Percentiles rank a stretch among this genome's conserved stretches.
Evolutionary conservation across 164 flowering plant species (phyloP).

Genomic region (Tinospora cordifolia): DNA sequence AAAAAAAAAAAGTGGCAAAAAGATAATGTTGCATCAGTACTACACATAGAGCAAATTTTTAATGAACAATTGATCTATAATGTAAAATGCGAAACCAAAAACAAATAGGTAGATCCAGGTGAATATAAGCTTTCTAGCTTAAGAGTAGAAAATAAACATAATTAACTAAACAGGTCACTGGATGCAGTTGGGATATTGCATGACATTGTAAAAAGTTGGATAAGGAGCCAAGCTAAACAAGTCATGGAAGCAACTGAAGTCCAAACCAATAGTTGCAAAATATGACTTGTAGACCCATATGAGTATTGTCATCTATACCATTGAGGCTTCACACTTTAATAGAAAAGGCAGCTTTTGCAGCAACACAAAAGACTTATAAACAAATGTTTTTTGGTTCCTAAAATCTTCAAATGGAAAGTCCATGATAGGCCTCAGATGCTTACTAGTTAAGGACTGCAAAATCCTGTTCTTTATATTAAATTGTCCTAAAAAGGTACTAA

Average conservation of each 20-base stretch:
- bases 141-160: background rate
- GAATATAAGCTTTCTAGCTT: background rate
- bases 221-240: background rate
- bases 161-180: background rate
- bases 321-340: background rate
- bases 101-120: background rate
- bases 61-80: no score
- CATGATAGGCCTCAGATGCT: background rate
- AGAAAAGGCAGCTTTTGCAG: background rate
- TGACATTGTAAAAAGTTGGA: background rate
- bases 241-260: background rate
- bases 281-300: background rate
- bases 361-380: background rate
- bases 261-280: background rate
- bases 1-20: background rate
- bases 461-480: background rate
- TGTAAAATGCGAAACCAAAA: no score
- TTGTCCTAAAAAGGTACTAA: background rate
- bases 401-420: background rate
- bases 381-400: background rate
- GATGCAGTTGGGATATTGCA: no score
- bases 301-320: background rate
- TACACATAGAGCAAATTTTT: background rate
- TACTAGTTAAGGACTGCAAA: background rate
- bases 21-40: background rate